Evolutionary conservation across 176 grass and related monocot species (phyloP), one percentile per base, ranked within the genome.

Genomic region (Themeda triandra): DNA sequence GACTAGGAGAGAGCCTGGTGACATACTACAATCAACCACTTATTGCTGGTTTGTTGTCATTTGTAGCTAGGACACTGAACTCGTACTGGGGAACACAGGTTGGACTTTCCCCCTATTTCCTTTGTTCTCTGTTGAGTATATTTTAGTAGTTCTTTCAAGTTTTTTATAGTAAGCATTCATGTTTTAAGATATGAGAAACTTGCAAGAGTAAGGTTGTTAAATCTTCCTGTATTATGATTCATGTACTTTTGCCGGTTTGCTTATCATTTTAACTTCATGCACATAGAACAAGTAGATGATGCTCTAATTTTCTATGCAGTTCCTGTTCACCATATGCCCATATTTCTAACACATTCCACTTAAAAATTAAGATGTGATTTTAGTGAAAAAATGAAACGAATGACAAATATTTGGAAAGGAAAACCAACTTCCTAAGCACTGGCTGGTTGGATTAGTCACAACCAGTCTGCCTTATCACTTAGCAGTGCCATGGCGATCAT

Each of bases 61-160:
- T 98, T 65, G 80, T 88, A 68, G 87, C 85, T 70, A 94, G 96
- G 73, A 98, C 89, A 23, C 81, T 78, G 65, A 98, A 98, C 87
- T 98, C 96, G 39, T 98, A 98, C 81, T 95, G 91, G 91, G 96
- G 93, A 95, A 98, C 96, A 87, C 96, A 98, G 96, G 96, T 98
- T 85, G 81, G 86, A 13, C 44, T 54, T 36, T 58, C 80, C 32
- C 25, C n/a, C 46, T 12, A n/a, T 42, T 69, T 84, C 58, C 53
- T 69, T 31, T 71, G 68, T 67, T 66, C 27, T 80, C 21, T 80
- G 58, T 5, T 62, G 65, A 73, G 12, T 29, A 37, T 69, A 65
- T 36, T 77, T 64, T 64, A 63, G 62, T 23, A 46, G 13, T 54
- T 70, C 13, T 51, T 42, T 77, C 32, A 53, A 69, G 63, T 60